Conservation (phyloP, 352 stramenopile species). For the Poterioochromonas sp. region DNA sequence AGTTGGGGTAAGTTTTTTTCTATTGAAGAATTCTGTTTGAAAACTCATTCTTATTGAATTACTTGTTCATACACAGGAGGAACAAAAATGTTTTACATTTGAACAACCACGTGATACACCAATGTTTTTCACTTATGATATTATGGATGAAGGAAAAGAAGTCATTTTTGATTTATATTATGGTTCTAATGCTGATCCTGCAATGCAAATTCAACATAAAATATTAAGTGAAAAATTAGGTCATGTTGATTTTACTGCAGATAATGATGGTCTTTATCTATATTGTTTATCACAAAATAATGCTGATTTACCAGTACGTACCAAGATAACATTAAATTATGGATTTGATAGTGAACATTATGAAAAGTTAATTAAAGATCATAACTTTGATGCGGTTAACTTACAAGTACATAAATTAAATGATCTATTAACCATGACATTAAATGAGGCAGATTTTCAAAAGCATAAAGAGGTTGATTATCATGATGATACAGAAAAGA, state of each 20-base stretch:
- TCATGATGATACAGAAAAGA: conserved; percentile 33
- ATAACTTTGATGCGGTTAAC: conserved; percentile 33
- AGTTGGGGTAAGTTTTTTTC: neutral
- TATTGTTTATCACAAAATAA: neutral
- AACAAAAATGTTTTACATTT: conserved; percentile 18
- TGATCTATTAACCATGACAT: conserved; percentile 25
- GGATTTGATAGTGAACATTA: conserved; percentile 32
- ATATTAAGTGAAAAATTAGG: neutral
- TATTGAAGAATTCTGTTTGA: neutral
- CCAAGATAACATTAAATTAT: conserved; percentile 6
- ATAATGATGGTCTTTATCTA: conserved; percentile 11
- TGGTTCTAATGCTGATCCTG: neutral
- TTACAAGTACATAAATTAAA: conserved; percentile 31
- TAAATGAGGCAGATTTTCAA: conserved; percentile 37
- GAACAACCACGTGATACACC: conserved; percentile 29
- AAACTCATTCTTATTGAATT: neutral
- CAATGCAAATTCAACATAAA: conserved; percentile 29
- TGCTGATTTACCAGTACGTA: neutral
- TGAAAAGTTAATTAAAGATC: conserved; percentile 26
- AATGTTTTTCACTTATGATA: conserved; percentile 28
- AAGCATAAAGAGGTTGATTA: conserved; percentile 37
- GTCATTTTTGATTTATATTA: conserved; percentile 27
- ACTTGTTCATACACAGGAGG: neutral
- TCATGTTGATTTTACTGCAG: conserved; percentile 12
- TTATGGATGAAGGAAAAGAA: conserved; percentile 16